A percentile compares a stretch with the other conserved stretches of the same genome.
phyloP scores from a whole-genome alignment of 2,329 filamentous ascomycete genomes.

The Stemphylium lycopersici region DNA sequence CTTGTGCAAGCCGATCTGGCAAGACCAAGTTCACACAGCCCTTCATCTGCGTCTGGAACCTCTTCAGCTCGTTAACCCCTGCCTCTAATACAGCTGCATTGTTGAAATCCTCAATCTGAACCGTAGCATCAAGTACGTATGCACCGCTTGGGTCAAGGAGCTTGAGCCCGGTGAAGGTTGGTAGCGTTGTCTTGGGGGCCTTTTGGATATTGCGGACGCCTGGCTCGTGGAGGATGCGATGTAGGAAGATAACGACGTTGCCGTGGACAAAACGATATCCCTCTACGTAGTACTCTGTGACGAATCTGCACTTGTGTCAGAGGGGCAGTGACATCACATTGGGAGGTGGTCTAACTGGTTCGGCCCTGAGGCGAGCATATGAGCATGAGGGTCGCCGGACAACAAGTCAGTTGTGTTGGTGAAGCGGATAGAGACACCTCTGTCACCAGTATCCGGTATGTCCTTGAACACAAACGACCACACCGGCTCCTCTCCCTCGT shows the following conservation, averaged over 20 bases:
- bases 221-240: conserved; percentile 60
- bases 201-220: conserved; percentile 41
- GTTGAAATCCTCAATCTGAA: conserved; percentile 62
- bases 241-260: conserved; percentile 63
- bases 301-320: conserved; percentile 54
- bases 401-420: conserved; percentile 57
- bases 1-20: conserved; percentile 64
- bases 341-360: conserved; percentile 54
- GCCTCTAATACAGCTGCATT: conserved; percentile 61
- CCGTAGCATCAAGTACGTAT: conserved; percentile 64
- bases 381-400: conserved; percentile 56
- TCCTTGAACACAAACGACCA: conserved; percentile 52
- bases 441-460: conserved; percentile 57
- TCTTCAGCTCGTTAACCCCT: conserved; percentile 61
- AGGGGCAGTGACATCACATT: conserved; percentile 12
- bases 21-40: conserved; percentile 63
- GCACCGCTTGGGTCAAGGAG: conserved; percentile 63
- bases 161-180: conserved; percentile 53
- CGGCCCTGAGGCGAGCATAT: conserved; percentile 58
- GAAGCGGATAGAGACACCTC: conserved; percentile 60
- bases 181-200: conserved; percentile 46
- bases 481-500: conserved; percentile 31
- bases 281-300: conserved; percentile 62
- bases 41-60: conserved; percentile 62
- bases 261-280: conserved; percentile 64